Base-by-base conservation (phyloP, 192 early-diverging fungal genomes). In the Gamsiella multidivaricata region DNA sequence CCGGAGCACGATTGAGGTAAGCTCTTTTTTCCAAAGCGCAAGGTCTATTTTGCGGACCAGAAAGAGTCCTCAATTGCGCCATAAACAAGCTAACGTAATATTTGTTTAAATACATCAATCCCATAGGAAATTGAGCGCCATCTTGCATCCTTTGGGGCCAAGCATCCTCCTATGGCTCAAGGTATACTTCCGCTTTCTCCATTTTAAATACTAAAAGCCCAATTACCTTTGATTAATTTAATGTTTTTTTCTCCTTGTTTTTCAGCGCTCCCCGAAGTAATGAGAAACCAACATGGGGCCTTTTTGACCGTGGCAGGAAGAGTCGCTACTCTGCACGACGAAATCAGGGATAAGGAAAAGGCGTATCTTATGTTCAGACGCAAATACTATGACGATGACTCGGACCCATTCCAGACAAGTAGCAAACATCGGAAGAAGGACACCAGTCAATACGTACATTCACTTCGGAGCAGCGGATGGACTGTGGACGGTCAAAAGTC, bases 211-310 rank as follows among this genome's bases (percentile, higher is more conserved):
- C n/a, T n/a, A n/a, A n/a, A n/a, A n/a, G n/a, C n/a, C n/a, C n/a
- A n/a, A n/a, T n/a, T n/a, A 22, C 8, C 17, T 20, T 47, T 23
- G n/a, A 8, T 10, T 37, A 20, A 49, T n/a, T 52, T 26, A 23
- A 25, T 61, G 7, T 4, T 45, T 29, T 20, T 61, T 22, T 15
- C 14, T 3, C 1, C 8, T n/a, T n/a, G n/a, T n/a, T 54, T 10
- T 53, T 26, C 36, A 71, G 80, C 80, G 14, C 45, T 81, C 8
- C 50, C 80, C 4, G 80, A 81, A 22, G 66, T 81, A 3, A 10
- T 81, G 72, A 67, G 80, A 54, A 69, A 62, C 22, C 80, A 81
- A 22, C 80, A 81, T 23, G 67, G 69, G 8, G 67, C 65, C 2
- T 74, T 81, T 31, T 50, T 81, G 29, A 60, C 66, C 20, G 61